These are phyloP conservation scores for Mortierella sp. DNA, from an alignment of 371 early-diverging fungal species.

Conservation along the genomic window DNA sequence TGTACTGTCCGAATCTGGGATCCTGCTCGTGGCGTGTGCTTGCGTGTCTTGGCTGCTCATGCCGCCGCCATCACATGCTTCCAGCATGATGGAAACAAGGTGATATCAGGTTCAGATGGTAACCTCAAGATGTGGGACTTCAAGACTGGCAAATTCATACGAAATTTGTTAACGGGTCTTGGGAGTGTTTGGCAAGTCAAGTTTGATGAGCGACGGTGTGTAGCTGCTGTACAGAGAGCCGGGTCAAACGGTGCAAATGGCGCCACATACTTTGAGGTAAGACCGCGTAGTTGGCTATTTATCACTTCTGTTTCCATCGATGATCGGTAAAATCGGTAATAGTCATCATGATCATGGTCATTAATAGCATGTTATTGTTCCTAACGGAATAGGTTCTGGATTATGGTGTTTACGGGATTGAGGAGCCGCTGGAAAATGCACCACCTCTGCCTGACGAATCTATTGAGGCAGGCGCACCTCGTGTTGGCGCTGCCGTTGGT, in stretches of 20 bases:
- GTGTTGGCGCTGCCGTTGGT: slow-evolving; percentile 18
- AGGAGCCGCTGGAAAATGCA: slow-evolving; percentile 57
- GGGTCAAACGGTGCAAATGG: slow-evolving; percentile 54
- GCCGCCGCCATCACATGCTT: slow-evolving; percentile 94
- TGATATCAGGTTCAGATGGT: slow-evolving; percentile 95
- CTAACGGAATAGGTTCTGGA: slow-evolving; percentile 54
- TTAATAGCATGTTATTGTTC: neutral
- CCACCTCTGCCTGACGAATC: slow-evolving; percentile 45
- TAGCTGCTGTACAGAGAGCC: slow-evolving; percentile 86
- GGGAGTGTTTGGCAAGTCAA: slow-evolving; percentile 94
- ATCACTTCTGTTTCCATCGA: neutral
- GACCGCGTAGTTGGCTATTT: neutral
- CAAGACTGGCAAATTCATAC: slow-evolving; percentile 77
- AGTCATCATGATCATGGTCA: neutral
- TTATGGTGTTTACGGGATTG: slow-evolving; percentile 64
- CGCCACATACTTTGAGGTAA: slow-evolving; percentile 65
- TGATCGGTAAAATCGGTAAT: too few relatives aligned
- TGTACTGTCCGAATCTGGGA: slow-evolving; percentile 96
- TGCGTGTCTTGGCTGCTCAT: slow-evolving; percentile 78
- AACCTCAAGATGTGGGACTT: slow-evolving; percentile 96
- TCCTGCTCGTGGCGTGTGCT: slow-evolving; percentile 77
- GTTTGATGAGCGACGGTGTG: slow-evolving; percentile 88
- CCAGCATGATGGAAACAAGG: slow-evolving; percentile 90
- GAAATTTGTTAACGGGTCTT: slow-evolving; percentile 81
- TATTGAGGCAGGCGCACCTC: slow-evolving; percentile 15